Evolutionary conservation across 202 grass and related monocot species (phyloP).

Genomic region (Brachypodium distachyon): DNA sequence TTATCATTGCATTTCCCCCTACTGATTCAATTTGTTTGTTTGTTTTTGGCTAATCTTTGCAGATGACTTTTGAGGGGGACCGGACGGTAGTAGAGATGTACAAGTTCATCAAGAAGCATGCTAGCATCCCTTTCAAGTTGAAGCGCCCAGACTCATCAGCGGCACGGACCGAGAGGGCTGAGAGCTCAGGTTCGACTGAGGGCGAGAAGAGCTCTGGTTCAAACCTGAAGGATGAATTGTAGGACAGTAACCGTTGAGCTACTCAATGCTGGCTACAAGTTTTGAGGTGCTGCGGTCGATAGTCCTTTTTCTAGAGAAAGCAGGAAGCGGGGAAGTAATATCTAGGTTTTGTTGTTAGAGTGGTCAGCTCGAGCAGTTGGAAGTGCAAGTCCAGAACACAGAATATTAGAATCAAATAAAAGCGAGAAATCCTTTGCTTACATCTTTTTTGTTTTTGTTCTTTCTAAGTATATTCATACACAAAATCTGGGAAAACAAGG

Average conservation of each 20-base stretch:
- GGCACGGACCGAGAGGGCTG: background rate
- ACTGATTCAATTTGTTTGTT: background rate
- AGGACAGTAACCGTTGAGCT: constrained; percentile 4
- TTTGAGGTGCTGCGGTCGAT: background rate
- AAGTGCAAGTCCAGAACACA: background rate
- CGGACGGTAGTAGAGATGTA: constrained; percentile 82
- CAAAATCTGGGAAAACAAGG: background rate
- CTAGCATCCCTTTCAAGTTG: constrained; percentile 82
- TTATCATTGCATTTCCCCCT: background rate
- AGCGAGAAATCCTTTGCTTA: background rate
- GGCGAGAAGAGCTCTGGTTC: background rate
- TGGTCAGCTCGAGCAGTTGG: background rate
- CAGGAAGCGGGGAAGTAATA: background rate
- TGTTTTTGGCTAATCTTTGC: background rate
- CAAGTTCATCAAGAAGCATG: constrained; percentile 89
- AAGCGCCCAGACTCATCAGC: constrained; percentile 35
- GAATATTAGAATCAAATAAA: constrained; percentile 1
- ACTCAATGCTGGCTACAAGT: background rate
- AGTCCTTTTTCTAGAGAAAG: background rate
- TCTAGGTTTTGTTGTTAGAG: background rate
- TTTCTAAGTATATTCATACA: background rate
- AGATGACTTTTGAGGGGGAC: constrained; percentile 69
- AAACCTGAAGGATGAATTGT: constrained; percentile 79
- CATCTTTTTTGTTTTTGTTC: background rate
- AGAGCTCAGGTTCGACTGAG: background rate